Percentiles rank a stretch among this genome's conserved stretches.
Evolutionary conservation across 1,284 basidiomycete genomes (phyloP).

Genomic region (Sanghuangporus baumii): DNA sequence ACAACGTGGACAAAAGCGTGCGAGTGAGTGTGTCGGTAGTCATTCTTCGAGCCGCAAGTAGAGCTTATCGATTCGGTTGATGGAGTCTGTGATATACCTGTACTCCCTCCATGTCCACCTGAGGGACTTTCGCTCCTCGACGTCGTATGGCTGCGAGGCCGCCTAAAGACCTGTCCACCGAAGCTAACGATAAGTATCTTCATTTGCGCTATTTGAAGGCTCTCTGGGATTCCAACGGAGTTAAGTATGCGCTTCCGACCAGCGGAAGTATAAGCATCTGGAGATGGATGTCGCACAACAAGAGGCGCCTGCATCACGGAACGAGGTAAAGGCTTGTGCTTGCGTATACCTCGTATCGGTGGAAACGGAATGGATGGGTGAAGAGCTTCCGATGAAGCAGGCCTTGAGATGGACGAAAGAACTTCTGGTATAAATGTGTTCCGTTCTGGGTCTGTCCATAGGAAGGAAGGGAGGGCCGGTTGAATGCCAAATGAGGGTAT

Average conservation of each 20-base stretch:
- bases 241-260: slow-evolving; percentile 50
- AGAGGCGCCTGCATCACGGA: slow-evolving; percentile 52
- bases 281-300: slow-evolving; percentile 50
- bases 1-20: slow-evolving; percentile 9
- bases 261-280: slow-evolving; percentile 41
- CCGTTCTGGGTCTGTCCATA: slow-evolving; percentile 51
- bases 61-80: slow-evolving; percentile 14
- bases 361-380: slow-evolving; percentile 37
- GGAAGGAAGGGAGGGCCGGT: slow-evolving; percentile 51
- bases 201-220: slow-evolving; percentile 43
- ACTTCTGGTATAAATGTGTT: slow-evolving; percentile 44
- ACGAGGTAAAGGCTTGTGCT: slow-evolving; percentile 27
- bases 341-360: background rate
- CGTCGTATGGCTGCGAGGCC: slow-evolving; percentile 40
- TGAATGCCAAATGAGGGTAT: slow-evolving; percentile 59
- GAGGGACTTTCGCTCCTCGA: slow-evolving; percentile 29
- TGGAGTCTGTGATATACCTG: background rate
- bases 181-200: slow-evolving; percentile 73
- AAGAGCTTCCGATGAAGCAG: slow-evolving; percentile 27
- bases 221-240: slow-evolving; percentile 51
- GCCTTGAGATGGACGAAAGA: slow-evolving; percentile 31
- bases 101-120: slow-evolving; percentile 4
- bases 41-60: background rate
- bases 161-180: slow-evolving; percentile 68
- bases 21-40: background rate